Evolutionary conservation across 2,329 filamentous ascomycete genomes (phyloP), one percentile per base, ranked within the genome.

Genomic region (Zarea fungicola): DNA sequence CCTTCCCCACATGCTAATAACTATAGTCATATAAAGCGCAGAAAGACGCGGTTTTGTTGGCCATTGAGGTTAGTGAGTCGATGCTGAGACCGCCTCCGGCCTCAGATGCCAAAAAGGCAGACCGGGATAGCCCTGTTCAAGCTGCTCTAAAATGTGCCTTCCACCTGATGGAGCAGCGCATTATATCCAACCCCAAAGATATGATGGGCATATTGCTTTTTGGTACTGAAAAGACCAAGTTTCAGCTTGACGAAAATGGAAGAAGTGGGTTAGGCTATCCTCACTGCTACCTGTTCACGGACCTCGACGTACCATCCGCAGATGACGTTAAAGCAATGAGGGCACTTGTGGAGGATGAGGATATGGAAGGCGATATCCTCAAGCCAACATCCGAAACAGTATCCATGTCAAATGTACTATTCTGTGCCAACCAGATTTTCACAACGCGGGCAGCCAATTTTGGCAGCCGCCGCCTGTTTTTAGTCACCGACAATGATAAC

Each of bases 31-130:
- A 93, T 73, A 95, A 91, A 71, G 78, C 85, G 1, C 85, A 91
- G 63, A 96, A 96, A 71, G 93, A 99, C 82, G 93, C 93, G n/a
- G 80, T 97, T n/a, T 77, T 99, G 21, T 92, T 99, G 64, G 92
- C 90, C 13, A 96, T 99, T 60, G 87, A 97, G 60, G 77, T 97
- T 62, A 96, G 87, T 74, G 70, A 81, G 31, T 90, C 89, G 1
- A 99, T 97, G 92, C 73, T 97, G 54, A 72, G 73, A 56, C 72
- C 72, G 35, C 88, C 88, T 19, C 77, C 81, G 3, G 70, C 75
- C 3, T 76, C 76, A 6, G 76, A 80, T 52, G 78, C 83, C 43
- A 95, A 88, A 68, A 92, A 90, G 65, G 80, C 83, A 36, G 85
- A 88, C 55, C 82, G 75, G 50, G 88, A 92, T 60, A 91, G 87